These are phyloP conservation scores for Coniosporium apollinis DNA, from an alignment of 495 filamentous ascomycete species.

Conservation along the genomic window DNA sequence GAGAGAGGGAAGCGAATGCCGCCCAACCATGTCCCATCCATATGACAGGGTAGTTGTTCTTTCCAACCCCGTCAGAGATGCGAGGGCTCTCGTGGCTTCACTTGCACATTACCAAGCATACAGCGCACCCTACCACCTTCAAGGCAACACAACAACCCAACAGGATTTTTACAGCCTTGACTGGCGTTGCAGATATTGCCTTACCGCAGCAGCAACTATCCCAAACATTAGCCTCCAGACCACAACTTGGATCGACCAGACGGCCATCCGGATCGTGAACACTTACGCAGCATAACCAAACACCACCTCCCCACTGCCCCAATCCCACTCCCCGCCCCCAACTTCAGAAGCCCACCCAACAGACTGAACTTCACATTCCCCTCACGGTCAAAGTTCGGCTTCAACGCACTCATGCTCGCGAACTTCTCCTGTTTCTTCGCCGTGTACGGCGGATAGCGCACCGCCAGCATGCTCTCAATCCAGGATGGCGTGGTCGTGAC, in stretches of 20 bases:
- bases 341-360: constrained; percentile 2
- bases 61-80: too few species aligned
- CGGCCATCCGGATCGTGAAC: background rate
- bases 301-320: constrained; percentile 1
- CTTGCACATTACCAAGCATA: too few species aligned
- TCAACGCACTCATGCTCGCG: constrained; percentile 35
- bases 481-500: constrained; percentile 62
- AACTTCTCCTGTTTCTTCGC: constrained; percentile 41
- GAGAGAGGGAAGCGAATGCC: too few species aligned
- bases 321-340: constrained; percentile 3
- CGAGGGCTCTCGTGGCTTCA: too few species aligned
- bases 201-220: constrained; percentile 1
- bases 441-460: constrained; percentile 69
- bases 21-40: too few species aligned
- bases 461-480: constrained; percentile 56
- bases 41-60: too few species aligned
- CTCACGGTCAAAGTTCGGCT: constrained; percentile 72
- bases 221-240: background rate
- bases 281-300: constrained; percentile 1
- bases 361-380: constrained; percentile 34
- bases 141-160: too few species aligned
- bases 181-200: constrained; percentile 2
- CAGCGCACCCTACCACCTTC: too few species aligned
- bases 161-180: too few species aligned
- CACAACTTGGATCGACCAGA: background rate